Percentiles rank a stretch among this genome's conserved stretches.
Conservation (phyloP, 176 grass and related monocot genomes). For the Juncus inflexus region DNA sequence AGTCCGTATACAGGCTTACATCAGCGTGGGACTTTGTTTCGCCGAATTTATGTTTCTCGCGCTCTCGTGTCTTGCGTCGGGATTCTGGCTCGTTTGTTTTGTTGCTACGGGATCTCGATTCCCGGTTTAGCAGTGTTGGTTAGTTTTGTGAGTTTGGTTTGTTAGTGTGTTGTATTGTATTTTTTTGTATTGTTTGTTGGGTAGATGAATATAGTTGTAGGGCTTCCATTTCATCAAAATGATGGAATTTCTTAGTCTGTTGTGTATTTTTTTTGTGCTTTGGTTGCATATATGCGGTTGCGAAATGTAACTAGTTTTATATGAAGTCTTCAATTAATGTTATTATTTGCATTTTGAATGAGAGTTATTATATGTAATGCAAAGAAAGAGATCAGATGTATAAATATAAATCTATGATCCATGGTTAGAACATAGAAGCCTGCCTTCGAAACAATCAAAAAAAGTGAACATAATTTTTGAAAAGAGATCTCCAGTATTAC, state of each 20-base stretch:
- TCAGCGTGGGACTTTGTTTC: constrained; percentile 55
- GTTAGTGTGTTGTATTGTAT: constrained; percentile 4
- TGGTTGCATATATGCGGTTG: background rate
- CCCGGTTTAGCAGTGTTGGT: constrained; percentile 13
- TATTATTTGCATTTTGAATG: no score
- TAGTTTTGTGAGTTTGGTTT: background rate
- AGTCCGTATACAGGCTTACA: constrained; percentile 49
- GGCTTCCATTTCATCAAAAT: background rate
- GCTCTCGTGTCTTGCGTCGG: constrained; percentile 55
- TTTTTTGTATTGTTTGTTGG: no score
- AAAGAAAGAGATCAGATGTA: no score
- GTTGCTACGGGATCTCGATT: constrained; percentile 52
- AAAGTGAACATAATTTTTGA: no score
- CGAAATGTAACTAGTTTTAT: background rate
- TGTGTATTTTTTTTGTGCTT: background rate
- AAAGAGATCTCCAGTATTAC: no score
- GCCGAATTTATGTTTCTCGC: constrained; percentile 56
- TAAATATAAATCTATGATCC: no score
- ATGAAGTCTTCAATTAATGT: no score
- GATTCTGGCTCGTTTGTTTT: constrained; percentile 55
- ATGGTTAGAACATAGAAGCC: no score
- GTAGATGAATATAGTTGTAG: background rate
- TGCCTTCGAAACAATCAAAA: no score
- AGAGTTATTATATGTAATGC: no score
- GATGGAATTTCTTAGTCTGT: background rate